A percentile compares a stretch with the other conserved stretches of the same genome.
phyloP scores from a whole-genome alignment of 73 alveolate genomes.

The Paramecium pentaurelia region DNA sequence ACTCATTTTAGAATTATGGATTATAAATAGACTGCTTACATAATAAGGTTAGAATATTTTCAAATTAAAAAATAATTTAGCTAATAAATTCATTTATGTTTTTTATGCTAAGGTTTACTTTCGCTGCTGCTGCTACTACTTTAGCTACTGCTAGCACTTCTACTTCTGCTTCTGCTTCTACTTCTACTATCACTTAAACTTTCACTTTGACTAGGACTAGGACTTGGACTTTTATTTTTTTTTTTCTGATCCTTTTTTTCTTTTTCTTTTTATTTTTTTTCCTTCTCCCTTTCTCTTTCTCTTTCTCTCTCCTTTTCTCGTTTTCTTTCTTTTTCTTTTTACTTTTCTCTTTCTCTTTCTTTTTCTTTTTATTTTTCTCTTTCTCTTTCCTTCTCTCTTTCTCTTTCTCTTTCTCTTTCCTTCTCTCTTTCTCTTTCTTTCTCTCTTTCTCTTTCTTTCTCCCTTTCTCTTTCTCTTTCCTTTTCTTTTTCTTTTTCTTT shows the following conservation, averaged over 20 bases:
- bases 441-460: not conserved
- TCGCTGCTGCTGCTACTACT: constrained; percentile 41
- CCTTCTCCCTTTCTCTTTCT: not conserved
- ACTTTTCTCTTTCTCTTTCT: not conserved
- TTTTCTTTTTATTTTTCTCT: not conserved
- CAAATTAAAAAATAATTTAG: not conserved
- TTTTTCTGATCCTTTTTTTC: not conserved
- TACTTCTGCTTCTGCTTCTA: constrained; percentile 28
- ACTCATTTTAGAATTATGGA: not conserved
- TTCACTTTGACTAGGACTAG: not conserved
- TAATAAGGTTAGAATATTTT: not conserved
- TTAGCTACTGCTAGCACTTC: not conserved
- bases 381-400: not conserved
- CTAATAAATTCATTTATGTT: not conserved
- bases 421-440: not conserved
- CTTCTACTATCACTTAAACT: not conserved
- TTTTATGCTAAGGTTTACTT: constrained; percentile 15
- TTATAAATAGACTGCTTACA: not conserved
- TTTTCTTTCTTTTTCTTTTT: not conserved
- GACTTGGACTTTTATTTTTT: not conserved
- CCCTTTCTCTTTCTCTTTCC: not conserved
- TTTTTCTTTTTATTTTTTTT: not conserved
- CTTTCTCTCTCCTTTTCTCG: not conserved
- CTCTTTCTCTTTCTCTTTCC: not conserved
- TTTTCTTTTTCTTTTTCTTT: not conserved